phyloP scores from a whole-genome alignment of 2,329 filamentous ascomycete species.

The Phoma herbarum region DNA sequence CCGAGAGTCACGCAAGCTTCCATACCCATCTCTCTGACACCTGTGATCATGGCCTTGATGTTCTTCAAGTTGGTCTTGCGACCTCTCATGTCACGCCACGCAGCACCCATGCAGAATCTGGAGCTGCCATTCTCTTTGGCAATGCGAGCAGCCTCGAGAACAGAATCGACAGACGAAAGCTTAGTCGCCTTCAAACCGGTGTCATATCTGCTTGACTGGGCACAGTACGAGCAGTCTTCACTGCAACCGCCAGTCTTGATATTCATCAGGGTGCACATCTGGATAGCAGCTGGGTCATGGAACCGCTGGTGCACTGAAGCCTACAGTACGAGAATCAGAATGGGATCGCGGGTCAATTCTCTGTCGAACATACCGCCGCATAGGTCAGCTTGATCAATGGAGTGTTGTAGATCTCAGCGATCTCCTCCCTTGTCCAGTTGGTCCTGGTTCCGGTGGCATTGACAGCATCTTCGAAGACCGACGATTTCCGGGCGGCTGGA shows the following conservation, averaged over 20 bases:
- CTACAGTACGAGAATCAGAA: constrained; percentile 54
- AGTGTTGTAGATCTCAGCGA: constrained; percentile 81
- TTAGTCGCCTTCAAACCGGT: constrained; percentile 82
- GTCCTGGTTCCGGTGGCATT: constrained; percentile 69
- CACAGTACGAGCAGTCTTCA: constrained; percentile 93
- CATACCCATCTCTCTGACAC: constrained; percentile 83
- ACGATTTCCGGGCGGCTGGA: constrained; percentile 19
- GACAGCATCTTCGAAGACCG: constrained; percentile 60
- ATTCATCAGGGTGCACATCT: constrained; percentile 95
- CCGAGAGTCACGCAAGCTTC: constrained; percentile 93
- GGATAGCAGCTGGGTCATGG: constrained; percentile 82
- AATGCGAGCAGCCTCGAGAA: constrained; percentile 77
- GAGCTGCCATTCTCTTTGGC: constrained; percentile 87
- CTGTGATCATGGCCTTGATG: constrained; percentile 84
- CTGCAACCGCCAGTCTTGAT: constrained; percentile 94
- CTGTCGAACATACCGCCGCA: constrained; percentile 66
- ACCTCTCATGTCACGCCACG: constrained; percentile 93
- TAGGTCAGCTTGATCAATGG: constrained; percentile 81
- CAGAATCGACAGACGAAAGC: constrained; percentile 80
- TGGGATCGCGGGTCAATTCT: neutral
- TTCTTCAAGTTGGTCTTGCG: constrained; percentile 84
- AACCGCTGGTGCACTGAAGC: constrained; percentile 82
- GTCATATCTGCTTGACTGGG: constrained; percentile 82
- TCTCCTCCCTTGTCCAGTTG: constrained; percentile 83
- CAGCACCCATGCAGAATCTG: constrained; percentile 94